A percentile compares a stretch with the other conserved stretches of the same genome.
Conservation (phyloP, 177 flowering plant species). For the Vitis hybrid region DNA sequence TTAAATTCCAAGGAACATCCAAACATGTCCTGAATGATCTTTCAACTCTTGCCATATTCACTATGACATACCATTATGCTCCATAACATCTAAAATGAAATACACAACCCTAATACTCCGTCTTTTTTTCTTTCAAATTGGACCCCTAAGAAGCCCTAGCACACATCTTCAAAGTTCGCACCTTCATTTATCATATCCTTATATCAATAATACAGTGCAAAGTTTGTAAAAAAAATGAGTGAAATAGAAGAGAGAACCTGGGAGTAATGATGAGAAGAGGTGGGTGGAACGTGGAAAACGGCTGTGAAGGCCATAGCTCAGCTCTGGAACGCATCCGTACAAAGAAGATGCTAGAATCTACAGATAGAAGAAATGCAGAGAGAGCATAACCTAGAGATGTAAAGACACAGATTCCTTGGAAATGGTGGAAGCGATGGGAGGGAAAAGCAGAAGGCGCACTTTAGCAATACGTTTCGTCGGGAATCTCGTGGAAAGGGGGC, state of each 20-base stretch:
- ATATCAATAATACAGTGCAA: not conserved
- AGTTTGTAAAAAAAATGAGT: not conserved
- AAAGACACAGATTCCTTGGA: conserved; percentile 9
- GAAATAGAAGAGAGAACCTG: conserved; percentile 16
- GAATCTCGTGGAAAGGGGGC: not conserved
- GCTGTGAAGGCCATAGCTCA: conserved; percentile 32
- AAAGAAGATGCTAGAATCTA: not conserved
- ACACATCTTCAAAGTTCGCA: not conserved
- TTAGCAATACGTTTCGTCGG: conserved; percentile 14
- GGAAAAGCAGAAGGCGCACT: conserved; percentile 9
- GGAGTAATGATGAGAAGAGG: conserved; percentile 13
- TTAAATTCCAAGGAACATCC: not conserved
- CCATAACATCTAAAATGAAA: too few relatives aligned
- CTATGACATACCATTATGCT: not conserved
- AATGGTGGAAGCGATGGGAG: conserved; percentile 18
- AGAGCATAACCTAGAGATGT: not conserved
- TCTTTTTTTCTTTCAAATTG: not conserved
- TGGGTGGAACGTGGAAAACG: conserved; percentile 16
- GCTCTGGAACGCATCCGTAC: conserved; percentile 18
- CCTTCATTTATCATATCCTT: not conserved
- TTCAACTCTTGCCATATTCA: not conserved
- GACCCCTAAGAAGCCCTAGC: too few relatives aligned
- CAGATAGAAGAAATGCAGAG: conserved; percentile 4
- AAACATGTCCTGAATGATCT: not conserved
- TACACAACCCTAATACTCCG: not conserved